Conservation (phyloP, 73 alveolate genomes). For the Tetrahymena elliotti region DNA sequence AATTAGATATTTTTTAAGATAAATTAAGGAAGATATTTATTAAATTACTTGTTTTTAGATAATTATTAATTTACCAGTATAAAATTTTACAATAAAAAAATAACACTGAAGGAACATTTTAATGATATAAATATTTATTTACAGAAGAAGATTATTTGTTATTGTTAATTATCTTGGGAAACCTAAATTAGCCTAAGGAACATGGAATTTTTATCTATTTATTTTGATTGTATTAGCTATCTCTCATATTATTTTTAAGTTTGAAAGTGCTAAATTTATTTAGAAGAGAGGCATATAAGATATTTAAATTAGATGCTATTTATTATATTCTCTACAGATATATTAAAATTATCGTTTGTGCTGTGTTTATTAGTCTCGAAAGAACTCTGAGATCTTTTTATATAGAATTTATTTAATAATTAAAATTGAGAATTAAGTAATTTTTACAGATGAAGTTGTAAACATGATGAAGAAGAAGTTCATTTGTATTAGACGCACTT, state of each 20-base stretch:
- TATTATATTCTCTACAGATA: not conserved
- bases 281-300: not conserved
- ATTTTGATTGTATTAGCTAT: no score
- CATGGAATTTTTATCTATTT: not conserved
- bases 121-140: not conserved
- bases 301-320: not conserved
- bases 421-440: not conserved
- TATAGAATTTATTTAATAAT: not conserved
- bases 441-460: not conserved
- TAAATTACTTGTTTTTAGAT: no score
- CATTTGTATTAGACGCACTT: not conserved
- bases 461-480: no score
- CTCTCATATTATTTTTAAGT: not conserved
- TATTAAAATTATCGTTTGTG: not conserved
- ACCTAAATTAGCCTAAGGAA: not conserved
- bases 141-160: not conserved
- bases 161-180: not conserved
- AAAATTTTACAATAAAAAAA: no score
- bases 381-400: not conserved
- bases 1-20: no score
- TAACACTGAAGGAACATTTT: no score
- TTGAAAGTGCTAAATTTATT: not conserved
- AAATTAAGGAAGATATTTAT: no score
- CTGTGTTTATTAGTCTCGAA: no score
- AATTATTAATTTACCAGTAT: not conserved